Percentiles rank a stretch among this genome's conserved stretches.
Evolutionary conservation across 306 rosid genomes (phyloP).

Genomic region (Castanospermum australe): DNA sequence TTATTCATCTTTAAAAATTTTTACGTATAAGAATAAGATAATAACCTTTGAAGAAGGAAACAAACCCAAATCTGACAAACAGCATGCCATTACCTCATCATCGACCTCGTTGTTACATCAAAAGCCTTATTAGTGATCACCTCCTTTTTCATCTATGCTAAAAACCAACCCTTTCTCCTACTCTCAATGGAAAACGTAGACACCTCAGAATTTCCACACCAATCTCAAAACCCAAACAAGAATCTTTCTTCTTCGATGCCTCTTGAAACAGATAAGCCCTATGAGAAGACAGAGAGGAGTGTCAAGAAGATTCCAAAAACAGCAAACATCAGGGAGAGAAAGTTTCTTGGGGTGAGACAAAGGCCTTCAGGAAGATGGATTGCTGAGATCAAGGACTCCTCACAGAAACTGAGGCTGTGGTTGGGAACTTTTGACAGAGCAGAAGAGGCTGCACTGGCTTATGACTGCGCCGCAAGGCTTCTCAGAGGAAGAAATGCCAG

Average conservation of each 20-base stretch:
- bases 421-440: constrained; percentile 79
- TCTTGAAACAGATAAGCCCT: constrained; percentile 20
- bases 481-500: constrained; percentile 85
- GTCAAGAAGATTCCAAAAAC: constrained; percentile 24
- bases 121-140: constrained; percentile 13
- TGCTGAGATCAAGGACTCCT: constrained; percentile 85
- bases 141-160: constrained; percentile 26
- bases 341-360: constrained; percentile 82
- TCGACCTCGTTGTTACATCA: constrained; percentile 26
- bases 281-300: constrained; percentile 14
- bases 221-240: constrained; percentile 35
- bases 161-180: constrained; percentile 37
- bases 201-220: constrained; percentile 33
- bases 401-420: constrained; percentile 90
- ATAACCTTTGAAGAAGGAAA: constrained; percentile 15
- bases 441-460: constrained; percentile 84
- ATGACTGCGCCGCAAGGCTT: constrained; percentile 84
- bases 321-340: constrained; percentile 37
- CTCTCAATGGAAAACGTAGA: constrained; percentile 54
- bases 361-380: constrained; percentile 98
- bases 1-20: background rate
- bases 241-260: constrained; percentile 18
- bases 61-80: constrained; percentile 46
- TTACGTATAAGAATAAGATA: constrained; percentile 21
- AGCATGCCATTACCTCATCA: constrained; percentile 44